phyloP scores from a whole-genome alignment of 73 alveolate genomes.

The Paraurostyla sp. region DNA sequence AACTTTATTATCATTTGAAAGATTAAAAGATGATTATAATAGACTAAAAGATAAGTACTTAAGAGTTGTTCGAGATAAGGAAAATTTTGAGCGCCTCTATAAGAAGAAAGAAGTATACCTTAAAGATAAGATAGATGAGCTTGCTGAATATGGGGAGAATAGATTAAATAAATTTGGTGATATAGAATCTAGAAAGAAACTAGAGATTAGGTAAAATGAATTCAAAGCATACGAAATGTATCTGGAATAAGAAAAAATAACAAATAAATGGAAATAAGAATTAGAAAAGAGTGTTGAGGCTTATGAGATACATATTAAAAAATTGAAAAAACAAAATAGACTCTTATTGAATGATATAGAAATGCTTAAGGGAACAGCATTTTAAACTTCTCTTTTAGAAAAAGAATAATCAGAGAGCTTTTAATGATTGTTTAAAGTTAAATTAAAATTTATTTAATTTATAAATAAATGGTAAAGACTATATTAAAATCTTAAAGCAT shows the following conservation, averaged over 20 bases:
- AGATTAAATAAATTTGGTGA: conserved; percentile 4
- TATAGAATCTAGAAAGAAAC: neutral
- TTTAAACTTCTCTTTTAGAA: neutral
- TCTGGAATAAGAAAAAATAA: conserved; percentile 11
- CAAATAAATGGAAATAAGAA: conserved; percentile 13
- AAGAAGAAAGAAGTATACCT: neutral
- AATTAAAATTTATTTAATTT: too few relatives aligned
- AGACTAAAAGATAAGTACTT: neutral
- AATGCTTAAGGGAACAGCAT: conserved; percentile 6
- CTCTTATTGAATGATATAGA: neutral
- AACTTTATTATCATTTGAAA: neutral
- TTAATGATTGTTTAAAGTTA: neutral
- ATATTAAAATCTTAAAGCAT: too few relatives aligned
- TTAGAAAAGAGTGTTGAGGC: neutral
- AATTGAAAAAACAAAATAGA: conserved; percentile 5
- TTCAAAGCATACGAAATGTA: conserved; percentile 19
- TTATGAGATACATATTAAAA: neutral
- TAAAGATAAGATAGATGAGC: conserved; percentile 2
- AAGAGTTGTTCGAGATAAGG: conserved; percentile 2
- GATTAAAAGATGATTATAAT: conserved; percentile 21
- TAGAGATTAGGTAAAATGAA: neutral
- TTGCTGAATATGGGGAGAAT: neutral
- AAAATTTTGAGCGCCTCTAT: neutral
- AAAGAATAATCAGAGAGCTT: neutral
- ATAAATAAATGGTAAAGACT: too few relatives aligned